Evolutionary conservation across 306 rosid genomes (phyloP).

Genomic region (Acacia melanoxylon): DNA sequence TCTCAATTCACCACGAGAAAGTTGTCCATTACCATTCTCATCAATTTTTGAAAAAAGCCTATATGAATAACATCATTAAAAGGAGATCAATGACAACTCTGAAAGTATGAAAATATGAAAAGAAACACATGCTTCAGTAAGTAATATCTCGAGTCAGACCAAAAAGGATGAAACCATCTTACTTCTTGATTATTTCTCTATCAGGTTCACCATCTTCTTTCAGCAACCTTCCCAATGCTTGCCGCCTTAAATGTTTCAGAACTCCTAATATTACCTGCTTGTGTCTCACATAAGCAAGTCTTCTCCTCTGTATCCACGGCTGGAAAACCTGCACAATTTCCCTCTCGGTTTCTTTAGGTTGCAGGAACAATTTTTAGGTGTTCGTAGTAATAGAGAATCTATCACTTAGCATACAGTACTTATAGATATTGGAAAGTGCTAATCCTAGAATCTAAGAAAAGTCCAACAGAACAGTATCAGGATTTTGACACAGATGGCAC

Average conservation of each 20-base stretch:
- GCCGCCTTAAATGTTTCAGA: constrained; percentile 59
- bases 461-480: background rate
- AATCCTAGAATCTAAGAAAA: constrained; percentile 8
- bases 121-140: constrained; percentile 16
- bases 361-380: background rate
- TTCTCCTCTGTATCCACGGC: constrained; percentile 88
- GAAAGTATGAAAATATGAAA: background rate
- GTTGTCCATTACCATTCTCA: constrained; percentile 42
- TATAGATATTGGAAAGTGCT: background rate
- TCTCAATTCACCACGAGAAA: constrained; percentile 62
- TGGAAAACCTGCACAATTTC: constrained; percentile 71
- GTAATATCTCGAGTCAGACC: constrained; percentile 10
- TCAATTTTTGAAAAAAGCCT: constrained; percentile 71
- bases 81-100: constrained; percentile 19
- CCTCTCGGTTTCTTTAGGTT: constrained; percentile 9
- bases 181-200: constrained; percentile 57
- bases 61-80: constrained; percentile 28
- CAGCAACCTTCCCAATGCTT: constrained; percentile 66
- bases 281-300: constrained; percentile 62
- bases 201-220: constrained; percentile 67
- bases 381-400: constrained; percentile 1
- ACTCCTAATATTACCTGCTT: constrained; percentile 78
- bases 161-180: constrained; percentile 29
- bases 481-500: no score
- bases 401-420: constrained; percentile 22